These are phyloP conservation scores for Podila minutissima DNA, from an alignment of 192 early-diverging fungal species.

Conservation along the genomic window DNA sequence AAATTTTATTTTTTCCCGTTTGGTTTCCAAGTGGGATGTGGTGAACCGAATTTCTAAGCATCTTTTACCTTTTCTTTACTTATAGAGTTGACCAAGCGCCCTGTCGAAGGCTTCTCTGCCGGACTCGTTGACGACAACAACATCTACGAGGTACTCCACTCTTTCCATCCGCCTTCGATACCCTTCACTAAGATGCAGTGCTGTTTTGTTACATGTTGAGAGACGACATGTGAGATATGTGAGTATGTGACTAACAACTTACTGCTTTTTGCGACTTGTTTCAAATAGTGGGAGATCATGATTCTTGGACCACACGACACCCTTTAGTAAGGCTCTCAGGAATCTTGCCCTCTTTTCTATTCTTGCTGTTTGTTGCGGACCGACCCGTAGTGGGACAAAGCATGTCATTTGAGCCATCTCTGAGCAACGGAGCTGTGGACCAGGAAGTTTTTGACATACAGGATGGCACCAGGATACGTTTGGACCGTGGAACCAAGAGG, in stretches of 20 bases:
- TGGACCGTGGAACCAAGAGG: no score
- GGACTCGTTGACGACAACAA: conserved; percentile 87
- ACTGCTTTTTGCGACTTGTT: not conserved
- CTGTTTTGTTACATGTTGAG: not conserved
- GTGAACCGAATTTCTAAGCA: no score
- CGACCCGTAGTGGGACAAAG: not conserved
- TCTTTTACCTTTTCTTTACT: not conserved
- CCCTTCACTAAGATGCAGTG: not conserved
- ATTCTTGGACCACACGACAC: conserved; percentile 90
- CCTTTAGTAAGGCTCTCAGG: conserved; percentile 71
- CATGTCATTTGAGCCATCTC: conserved; percentile 1
- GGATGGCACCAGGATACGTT: no score
- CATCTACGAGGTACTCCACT: conserved; percentile 80
- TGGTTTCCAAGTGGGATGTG: no score
- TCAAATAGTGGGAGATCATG: conserved; percentile 84
- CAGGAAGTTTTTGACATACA: not conserved
- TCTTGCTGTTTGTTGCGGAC: no score
- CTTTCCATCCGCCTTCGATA: not conserved
- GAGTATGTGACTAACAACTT: not conserved
- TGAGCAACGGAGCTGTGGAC: not conserved
- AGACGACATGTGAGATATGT: not conserved
- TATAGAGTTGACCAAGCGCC: conserved; percentile 79
- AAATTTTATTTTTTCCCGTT: no score
- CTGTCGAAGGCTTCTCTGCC: conserved; percentile 88
- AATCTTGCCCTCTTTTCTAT: not conserved